Evolutionary conservation across 2,329 filamentous ascomycete genomes (phyloP).

Genomic region (Colletotrichum limetticola): DNA sequence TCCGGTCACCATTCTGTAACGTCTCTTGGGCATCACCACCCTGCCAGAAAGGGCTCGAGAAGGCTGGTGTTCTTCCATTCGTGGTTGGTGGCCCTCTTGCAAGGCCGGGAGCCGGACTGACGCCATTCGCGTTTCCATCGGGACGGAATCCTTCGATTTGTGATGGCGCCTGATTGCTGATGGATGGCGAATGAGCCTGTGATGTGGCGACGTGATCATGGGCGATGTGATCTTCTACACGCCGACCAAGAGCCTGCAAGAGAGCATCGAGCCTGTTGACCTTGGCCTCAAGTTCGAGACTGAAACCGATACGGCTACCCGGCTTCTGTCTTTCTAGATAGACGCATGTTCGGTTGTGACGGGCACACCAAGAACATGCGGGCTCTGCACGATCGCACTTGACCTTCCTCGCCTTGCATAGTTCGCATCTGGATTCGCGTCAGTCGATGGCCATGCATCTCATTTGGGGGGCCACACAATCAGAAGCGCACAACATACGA

Average conservation of each 20-base stretch:
- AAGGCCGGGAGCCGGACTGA: conserved; percentile 37
- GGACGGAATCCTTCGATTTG: conserved; percentile 42
- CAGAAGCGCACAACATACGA: conserved; percentile 45
- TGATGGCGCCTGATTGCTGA: conserved; percentile 47
- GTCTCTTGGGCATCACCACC: conserved; percentile 44
- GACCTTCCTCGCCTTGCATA: conserved; percentile 57
- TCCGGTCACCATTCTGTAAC: conserved; percentile 35
- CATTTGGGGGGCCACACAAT: background rate
- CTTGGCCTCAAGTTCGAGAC: conserved; percentile 68
- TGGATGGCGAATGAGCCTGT: conserved; percentile 45
- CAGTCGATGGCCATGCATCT: background rate
- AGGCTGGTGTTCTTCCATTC: conserved; percentile 51
- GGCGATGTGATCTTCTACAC: conserved; percentile 54
- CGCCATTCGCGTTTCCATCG: conserved; percentile 34
- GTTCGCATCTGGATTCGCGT: conserved; percentile 49
- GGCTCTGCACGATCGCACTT: conserved; percentile 65
- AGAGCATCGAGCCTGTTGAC: conserved; percentile 63
- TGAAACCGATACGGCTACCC: conserved; percentile 71
- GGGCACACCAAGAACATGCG: conserved; percentile 77
- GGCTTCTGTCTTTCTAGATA: conserved; percentile 79
- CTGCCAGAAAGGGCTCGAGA: conserved; percentile 48
- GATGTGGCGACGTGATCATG: conserved; percentile 43
- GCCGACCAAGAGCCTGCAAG: conserved; percentile 53
- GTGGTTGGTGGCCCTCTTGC: conserved; percentile 36
- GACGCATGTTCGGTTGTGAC: conserved; percentile 73